Base-by-base conservation (phyloP, 805 yeast genomes). In the Zygoascus ofunaensis region DNA sequence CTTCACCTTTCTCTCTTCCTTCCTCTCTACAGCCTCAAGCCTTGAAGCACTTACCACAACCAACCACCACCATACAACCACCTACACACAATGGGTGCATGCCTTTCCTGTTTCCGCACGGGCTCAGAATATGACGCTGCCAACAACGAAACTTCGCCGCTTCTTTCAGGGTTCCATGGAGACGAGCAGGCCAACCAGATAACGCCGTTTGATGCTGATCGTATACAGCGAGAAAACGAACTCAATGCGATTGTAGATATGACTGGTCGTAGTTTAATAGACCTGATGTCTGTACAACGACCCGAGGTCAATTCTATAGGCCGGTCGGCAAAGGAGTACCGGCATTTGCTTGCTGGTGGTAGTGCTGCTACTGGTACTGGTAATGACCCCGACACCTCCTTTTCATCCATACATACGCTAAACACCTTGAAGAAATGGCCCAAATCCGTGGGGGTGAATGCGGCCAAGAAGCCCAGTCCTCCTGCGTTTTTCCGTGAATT, bases 251-350 rank as follows among this genome's bases (percentile, higher is more conserved):
- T 52, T 39, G 53, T 52, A 12, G 36, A 45, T 12, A 48, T 48
- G 40, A 50, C 52, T 5, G 53, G 53, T 10, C 33, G 45, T 30
- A 52, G 46, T 37, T 41, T 52, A 14, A 52, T 52, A 18, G 53
- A 52, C 33, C 50, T 52, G 3, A 48, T 51, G 19, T 42, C 53
- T 15, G 50, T 48, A 8, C 46, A 46, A 12, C 49, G 42, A 37
- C 52, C 50, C 2, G 53, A 52, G 28, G 49, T 45, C 5, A 42
- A 42, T 18, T 34, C 49, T 2, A 37, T 37, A n/a, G 50, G 52
- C 35, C 33, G 43, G 20, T 37, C 47, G 5, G 42, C 38, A 2
- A 40, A 37, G 4, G 54, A 51, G 34, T 51, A 48, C 30, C 48
- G 47, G 24, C 43, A 43, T 7, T 18, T 38, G 5, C 35, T 49